These are phyloP conservation scores for Cercophora samala DNA, from an alignment of 495 filamentous ascomycete species.

Conservation along the genomic window DNA sequence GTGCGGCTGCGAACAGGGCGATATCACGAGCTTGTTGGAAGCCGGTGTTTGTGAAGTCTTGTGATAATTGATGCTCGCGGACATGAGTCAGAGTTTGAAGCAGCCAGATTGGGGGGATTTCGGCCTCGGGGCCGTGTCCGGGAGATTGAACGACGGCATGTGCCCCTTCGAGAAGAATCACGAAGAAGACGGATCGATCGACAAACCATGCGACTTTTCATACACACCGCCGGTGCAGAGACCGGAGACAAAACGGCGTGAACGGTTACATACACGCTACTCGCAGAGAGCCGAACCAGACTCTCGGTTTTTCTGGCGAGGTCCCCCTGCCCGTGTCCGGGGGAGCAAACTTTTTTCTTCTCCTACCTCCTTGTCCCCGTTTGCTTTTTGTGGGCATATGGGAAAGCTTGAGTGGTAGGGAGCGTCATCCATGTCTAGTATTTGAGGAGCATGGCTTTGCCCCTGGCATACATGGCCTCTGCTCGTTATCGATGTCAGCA, in stretches of 20 bases:
- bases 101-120: not conserved
- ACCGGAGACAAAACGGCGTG: constrained; percentile 9
- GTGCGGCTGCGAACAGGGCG: constrained; percentile 4
- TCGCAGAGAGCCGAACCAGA: not conserved
- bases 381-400: not conserved
- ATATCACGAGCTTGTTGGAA: constrained; percentile 1
- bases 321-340: not conserved
- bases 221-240: constrained; percentile 8
- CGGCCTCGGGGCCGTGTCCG: not conserved
- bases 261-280: not conserved
- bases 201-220: not conserved
- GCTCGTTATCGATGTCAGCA: not conserved
- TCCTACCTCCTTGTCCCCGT: not conserved
- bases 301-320: constrained; percentile 2
- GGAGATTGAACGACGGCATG: not conserved
- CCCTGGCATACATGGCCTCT: not conserved
- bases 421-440: not conserved
- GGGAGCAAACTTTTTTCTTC: not conserved
- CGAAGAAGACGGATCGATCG: not conserved
- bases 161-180: not conserved
- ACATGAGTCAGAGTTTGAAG: not conserved
- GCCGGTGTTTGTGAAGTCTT: not conserved
- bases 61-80: not conserved
- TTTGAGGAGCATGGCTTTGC: not conserved
- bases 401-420: not conserved